Evolutionary conservation across 1,284 basidiomycete genomes (phyloP).

Genomic region (Mycosarcoma maydis): DNA sequence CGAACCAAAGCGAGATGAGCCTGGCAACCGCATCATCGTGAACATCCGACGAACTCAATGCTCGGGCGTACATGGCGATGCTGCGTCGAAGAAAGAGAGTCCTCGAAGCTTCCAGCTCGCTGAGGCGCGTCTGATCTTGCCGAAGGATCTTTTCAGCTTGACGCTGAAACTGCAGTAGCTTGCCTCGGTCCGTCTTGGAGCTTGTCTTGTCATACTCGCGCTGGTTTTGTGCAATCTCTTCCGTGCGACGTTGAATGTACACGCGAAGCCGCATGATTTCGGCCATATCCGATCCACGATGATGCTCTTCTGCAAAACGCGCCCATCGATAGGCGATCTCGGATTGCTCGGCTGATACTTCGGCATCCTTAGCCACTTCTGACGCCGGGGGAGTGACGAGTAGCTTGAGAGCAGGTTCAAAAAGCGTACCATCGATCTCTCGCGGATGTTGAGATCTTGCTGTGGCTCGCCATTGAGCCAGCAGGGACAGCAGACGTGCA

Average conservation of each 20-base stretch:
- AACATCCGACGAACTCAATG: constrained; percentile 76
- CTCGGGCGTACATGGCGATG: constrained; percentile 82
- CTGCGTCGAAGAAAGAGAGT: constrained; percentile 78
- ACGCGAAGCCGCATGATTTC: constrained; percentile 78
- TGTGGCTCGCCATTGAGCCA: constrained; percentile 82
- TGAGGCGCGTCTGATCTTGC: constrained; percentile 43
- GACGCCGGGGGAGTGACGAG: constrained; percentile 2
- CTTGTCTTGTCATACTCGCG: constrained; percentile 67
- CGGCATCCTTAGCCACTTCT: neutral
- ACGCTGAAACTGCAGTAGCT: constrained; percentile 34
- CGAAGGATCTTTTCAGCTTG: constrained; percentile 46
- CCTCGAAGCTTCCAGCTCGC: constrained; percentile 30
- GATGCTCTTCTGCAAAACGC: constrained; percentile 86
- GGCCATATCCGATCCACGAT: constrained; percentile 76
- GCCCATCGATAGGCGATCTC: constrained; percentile 85
- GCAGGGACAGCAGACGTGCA: constrained; percentile 68
- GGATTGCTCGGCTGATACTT: constrained; percentile 69
- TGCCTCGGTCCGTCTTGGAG: constrained; percentile 21
- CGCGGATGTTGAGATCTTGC: constrained; percentile 83
- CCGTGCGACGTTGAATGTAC: constrained; percentile 77
- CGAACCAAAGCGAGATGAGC: constrained; percentile 90
- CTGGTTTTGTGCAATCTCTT: constrained; percentile 74
- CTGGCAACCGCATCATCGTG: constrained; percentile 81
- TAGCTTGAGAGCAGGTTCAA: constrained; percentile 73
- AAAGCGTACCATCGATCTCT: constrained; percentile 78